A percentile compares a stretch with the other conserved stretches of the same genome.
Evolutionary conservation across 2,329 filamentous ascomycete genomes (phyloP).

Genomic region (Fusarium sp.): DNA sequence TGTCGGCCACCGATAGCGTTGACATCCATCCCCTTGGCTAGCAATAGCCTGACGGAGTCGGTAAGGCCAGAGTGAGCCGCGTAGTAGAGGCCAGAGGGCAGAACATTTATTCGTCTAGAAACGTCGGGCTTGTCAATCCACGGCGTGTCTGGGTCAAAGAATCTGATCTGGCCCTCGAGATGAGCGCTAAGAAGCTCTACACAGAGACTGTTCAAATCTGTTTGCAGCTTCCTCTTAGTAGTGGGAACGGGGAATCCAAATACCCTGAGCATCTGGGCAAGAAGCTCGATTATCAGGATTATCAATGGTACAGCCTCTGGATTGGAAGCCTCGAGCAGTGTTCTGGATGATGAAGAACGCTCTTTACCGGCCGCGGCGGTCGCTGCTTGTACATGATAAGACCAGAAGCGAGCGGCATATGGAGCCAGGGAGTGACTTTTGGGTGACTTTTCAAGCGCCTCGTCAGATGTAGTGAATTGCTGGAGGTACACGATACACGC

Average conservation of each 20-base stretch:
- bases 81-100: background rate
- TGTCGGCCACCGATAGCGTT: background rate
- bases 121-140: background rate
- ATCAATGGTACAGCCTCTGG: background rate
- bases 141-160: background rate
- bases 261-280: background rate
- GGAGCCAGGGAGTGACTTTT: background rate
- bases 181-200: background rate
- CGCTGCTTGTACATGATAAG: background rate
- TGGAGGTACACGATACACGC: background rate
- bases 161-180: background rate
- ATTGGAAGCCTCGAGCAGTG: background rate
- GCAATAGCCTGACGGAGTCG: background rate
- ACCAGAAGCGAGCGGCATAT: background rate
- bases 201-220: background rate
- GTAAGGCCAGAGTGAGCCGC: background rate
- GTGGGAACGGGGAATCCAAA: background rate
- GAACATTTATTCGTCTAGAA: background rate
- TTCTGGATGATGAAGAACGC: background rate
- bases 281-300: background rate
- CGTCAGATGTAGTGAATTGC: background rate
- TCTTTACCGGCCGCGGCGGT: background rate
- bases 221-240: background rate
- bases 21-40: background rate
- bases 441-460: background rate